Evolutionary conservation across 352 stramenopile species (phyloP), one percentile per base, ranked within the genome.

Genomic region (Phytophthora pinifolia): DNA sequence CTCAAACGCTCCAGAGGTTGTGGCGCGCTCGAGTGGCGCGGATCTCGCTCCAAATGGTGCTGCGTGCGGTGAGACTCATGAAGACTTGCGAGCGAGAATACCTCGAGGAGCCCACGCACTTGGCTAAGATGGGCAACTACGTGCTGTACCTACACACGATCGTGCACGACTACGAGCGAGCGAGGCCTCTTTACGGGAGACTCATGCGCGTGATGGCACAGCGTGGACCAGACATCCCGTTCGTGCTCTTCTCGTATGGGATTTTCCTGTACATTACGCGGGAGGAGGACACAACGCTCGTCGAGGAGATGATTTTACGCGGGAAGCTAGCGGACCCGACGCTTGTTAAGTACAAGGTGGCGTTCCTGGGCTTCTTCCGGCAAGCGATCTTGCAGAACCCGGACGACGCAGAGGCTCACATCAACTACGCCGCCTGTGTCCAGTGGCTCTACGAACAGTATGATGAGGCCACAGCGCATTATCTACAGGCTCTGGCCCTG

Each of bases 71-170:
- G n/a, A 57, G 59, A 7, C 42, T 95, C 4, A 89, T 91, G 78
- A 78, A 77, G 34, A 74, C 62, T 3, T 89, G 82, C 27, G 82
- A 93, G 47, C 61, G 54, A 27, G 83, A 84, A 14, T 93, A 93
- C 51, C 49, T 93, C 5, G 69, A 85, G 54, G 82, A 93, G 15
- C 85, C 85, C 6, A 89, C 76, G 3, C 80, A 81, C 29, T 58
- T 95, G 10, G 71, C 76, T 2, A 84, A 83, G 45, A 83, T 93
- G 62, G 79, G 77, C 62, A 95, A 95, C 58, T 95, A 92, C 51
- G 75, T 85, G 55, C 50, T 95, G 14, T 95, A 79, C 22, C 49
- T 95, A 15, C 83, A 94, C 59, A 77, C 82, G 6, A 78, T 93
- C 33, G 39, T 59, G 25, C 79, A 92, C 38, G 85, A 93, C 39